These are phyloP conservation scores for Trichoderma gracile DNA, from an alignment of 2,329 filamentous ascomycete genomes.

Conservation along the genomic window DNA sequence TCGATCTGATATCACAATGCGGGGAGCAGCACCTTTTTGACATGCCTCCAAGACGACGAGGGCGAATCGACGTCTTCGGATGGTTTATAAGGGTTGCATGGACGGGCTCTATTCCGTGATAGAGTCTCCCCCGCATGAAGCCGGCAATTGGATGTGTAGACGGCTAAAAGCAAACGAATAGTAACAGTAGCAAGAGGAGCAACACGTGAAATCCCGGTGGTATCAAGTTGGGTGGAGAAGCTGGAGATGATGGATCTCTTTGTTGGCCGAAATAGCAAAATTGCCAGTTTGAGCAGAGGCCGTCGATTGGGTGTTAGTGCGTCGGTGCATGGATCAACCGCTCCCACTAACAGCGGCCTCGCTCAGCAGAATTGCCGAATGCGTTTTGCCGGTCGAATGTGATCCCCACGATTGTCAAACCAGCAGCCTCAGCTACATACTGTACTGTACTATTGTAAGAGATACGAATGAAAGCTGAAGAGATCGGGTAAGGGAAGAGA, in stretches of 20 bases:
- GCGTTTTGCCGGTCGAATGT: slow-evolving; percentile 3
- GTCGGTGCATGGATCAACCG: not conserved
- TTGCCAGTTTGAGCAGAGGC: not conserved
- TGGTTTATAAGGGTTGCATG: not conserved
- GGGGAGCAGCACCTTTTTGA: slow-evolving; percentile 7
- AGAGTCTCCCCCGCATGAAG: too few relatives aligned
- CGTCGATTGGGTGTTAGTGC: not conserved
- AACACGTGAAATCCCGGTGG: not conserved
- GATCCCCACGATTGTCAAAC: too few relatives aligned
- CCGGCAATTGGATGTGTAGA: too few relatives aligned
- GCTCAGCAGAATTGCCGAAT: slow-evolving; percentile 16
- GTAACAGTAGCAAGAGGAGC: not conserved
- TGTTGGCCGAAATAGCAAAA: not conserved
- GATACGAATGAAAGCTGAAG: not conserved
- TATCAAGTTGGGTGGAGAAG: slow-evolving; percentile 5
- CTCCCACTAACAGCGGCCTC: slow-evolving; percentile 15
- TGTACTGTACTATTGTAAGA: not conserved
- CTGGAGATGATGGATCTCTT: not conserved
- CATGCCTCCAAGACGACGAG: not conserved
- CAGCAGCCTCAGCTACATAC: not conserved
- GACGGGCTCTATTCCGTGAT: too few relatives aligned
- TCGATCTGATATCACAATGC: slow-evolving; percentile 10
- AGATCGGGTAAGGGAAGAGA: not conserved
- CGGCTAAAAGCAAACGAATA: not conserved
- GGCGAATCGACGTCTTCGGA: not conserved